Evolutionary conservation across 176 grass and related monocot species (phyloP).

Genomic region (Thinopyrum elongatum): DNA sequence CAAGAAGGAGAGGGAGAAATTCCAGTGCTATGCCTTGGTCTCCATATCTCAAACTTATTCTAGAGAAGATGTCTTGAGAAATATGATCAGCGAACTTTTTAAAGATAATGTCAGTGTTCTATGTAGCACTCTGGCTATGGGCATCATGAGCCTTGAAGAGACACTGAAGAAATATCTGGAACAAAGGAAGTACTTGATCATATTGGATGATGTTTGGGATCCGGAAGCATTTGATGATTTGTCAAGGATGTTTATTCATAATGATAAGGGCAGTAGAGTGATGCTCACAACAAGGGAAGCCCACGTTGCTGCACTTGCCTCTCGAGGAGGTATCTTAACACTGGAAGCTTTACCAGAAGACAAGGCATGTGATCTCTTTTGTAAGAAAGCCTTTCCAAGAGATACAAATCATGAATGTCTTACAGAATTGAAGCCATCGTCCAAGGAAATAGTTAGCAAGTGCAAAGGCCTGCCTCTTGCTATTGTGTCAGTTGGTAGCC

Average conservation of each 20-base stretch:
- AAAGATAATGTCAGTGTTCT: background rate
- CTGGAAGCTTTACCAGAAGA: background rate
- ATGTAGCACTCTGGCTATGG: background rate
- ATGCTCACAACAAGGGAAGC: background rate
- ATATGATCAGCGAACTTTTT: background rate
- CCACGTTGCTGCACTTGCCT: background rate
- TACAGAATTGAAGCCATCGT: background rate
- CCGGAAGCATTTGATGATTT: background rate
- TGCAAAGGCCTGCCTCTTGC: background rate
- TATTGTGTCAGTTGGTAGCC: background rate
- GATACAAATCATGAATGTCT: background rate
- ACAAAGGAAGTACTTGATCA: background rate
- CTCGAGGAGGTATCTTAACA: background rate
- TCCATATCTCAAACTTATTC: no score
- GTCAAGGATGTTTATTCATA: background rate
- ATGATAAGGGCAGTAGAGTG: background rate
- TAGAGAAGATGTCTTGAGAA: background rate
- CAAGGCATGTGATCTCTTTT: background rate
- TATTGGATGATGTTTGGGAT: background rate
- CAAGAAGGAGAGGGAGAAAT: background rate
- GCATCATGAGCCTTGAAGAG: background rate
- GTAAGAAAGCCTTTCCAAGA: background rate
- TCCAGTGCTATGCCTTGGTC: no score
- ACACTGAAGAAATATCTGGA: background rate
- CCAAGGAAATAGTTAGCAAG: background rate